Base-by-base conservation (phyloP, 2,329 filamentous ascomycete species). In the Ophiostoma himal-ulmi region DNA sequence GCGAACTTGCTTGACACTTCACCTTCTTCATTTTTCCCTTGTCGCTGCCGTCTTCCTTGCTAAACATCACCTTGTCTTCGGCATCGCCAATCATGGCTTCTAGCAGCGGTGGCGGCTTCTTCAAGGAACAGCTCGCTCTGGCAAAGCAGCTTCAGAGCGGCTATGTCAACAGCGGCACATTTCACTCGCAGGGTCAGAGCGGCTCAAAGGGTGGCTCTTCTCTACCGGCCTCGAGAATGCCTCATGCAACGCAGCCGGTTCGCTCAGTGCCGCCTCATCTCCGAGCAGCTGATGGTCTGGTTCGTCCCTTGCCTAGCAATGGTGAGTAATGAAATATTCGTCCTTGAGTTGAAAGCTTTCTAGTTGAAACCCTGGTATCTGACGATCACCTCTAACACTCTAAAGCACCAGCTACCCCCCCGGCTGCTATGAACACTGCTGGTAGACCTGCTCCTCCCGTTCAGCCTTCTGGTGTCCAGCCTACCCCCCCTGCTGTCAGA, bases 101-200 rank as follows among this genome's bases (percentile, higher is more conserved):
- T 26, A 14, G 22, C 52, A 57, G 52, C n/a, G 52, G 52, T 13
- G n/a, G n/a, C n/a, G 34, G 60, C 6, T 65, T 65, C n/a, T 65
- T 68, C 5, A 65, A 68, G 39, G 72, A 74, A 30, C 73, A 74
- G 71, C 66, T 74, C 20, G 70, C 66, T 5, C 14, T 73, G 13
- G 73, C 73, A n/a, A 72, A 65, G 48, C 57, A 73, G 48, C 69
- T 74, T 5, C 73, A 70, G 13, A 68, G 26, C 4, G 34, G 54
- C 26, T 74, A 69, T 37, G 39, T 68, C 5, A 30, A 48, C 17
- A 72, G 65, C 41, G 73, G 73, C 22, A 71, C 70, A 4, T 68
- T 71, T 41, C 68, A n/a, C 20, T 37, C 70, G 0, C 57, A 70
- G 48, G 22, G 36, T 20, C 34, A 65, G 20, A 20, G 36, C 20